Conservation (phyloP, 2,329 filamentous ascomycete species). For the Aspergillus melleus region DNA sequence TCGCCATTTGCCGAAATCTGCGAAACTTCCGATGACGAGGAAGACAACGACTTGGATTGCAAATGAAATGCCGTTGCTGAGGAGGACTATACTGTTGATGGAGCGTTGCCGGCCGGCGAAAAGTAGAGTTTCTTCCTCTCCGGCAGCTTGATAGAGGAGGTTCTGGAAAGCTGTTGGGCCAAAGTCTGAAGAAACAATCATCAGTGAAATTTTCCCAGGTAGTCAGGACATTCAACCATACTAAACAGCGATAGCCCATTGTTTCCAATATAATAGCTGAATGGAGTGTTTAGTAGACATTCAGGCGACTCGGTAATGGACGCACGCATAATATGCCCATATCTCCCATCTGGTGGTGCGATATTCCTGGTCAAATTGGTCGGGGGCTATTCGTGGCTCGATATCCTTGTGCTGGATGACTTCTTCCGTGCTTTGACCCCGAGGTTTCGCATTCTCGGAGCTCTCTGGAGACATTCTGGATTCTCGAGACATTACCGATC, state of each 20-base stretch:
- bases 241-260: conserved; percentile 64
- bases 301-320: conserved; percentile 13
- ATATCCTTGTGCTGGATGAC: conserved; percentile 9
- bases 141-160: conserved; percentile 61
- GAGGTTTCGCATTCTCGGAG: background rate
- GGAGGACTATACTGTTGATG: conserved; percentile 66
- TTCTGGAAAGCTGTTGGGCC: conserved; percentile 66
- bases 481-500: background rate
- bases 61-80: conserved; percentile 68
- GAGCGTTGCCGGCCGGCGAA: conserved; percentile 60
- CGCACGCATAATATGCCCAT: conserved; percentile 56
- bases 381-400: conserved; percentile 50
- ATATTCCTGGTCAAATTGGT: conserved; percentile 56
- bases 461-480: background rate
- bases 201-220: background rate
- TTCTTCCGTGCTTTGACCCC: background rate
- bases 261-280: conserved; percentile 64
- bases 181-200: conserved; percentile 49
- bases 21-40: conserved; percentile 48
- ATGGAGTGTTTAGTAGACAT: conserved; percentile 26
- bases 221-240: conserved; percentile 16
- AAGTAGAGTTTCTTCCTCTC: conserved; percentile 51
- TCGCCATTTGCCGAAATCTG: conserved; percentile 65
- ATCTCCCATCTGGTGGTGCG: conserved; percentile 56
- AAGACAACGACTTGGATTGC: conserved; percentile 62